Evolutionary conservation across 1,284 basidiomycete genomes (phyloP), one percentile per base, ranked within the genome.

Genomic region (Ceratobasidium sp.): DNA sequence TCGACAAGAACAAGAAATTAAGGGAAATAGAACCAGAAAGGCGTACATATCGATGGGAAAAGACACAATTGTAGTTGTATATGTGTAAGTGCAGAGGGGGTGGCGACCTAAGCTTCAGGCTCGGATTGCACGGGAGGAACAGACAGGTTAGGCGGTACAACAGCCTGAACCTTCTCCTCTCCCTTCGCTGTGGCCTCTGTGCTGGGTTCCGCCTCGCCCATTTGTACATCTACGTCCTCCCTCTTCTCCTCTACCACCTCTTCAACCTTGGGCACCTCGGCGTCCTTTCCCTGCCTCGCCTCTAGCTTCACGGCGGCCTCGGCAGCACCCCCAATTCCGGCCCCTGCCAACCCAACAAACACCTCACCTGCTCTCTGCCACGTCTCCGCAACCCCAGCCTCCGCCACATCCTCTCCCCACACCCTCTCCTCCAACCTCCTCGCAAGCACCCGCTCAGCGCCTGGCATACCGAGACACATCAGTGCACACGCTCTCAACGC

Each of bases 341-440:
- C 67, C 9, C 54, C 55, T 2, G 67, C 67, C 23, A 71, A 26
- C n/a, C 44, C 35, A 32, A 26, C 32, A 50, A 71, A 58, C 28
- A 71, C 67, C 14, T 71, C 67, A 30, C 67, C 43, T 49, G 67
- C 67, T 30, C 67, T 55, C 23, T 71, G 67, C 67, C 67, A 71
- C 21, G 58, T 71, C 46, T 71, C 67, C 1, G 44, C 67, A 13
- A 38, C 55, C 6, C 67, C 67, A 2, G 44, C 55, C 41, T 71
- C 67, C 7, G 67, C 67, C 7, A 59, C 47, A 30, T 71, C 67
- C 55, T 71, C 67, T 55, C 67, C 67, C 67, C 67, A 71, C 18
- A 41, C 30, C 21, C 55, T 55, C 30, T 59, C 67, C 30, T 71
- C 67, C 2, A 71, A 30, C 13, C 67, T 55, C 46, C 59, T 71